Evolutionary conservation across 441 rosid species (phyloP).

Genomic region (Melastoma candidum): DNA sequence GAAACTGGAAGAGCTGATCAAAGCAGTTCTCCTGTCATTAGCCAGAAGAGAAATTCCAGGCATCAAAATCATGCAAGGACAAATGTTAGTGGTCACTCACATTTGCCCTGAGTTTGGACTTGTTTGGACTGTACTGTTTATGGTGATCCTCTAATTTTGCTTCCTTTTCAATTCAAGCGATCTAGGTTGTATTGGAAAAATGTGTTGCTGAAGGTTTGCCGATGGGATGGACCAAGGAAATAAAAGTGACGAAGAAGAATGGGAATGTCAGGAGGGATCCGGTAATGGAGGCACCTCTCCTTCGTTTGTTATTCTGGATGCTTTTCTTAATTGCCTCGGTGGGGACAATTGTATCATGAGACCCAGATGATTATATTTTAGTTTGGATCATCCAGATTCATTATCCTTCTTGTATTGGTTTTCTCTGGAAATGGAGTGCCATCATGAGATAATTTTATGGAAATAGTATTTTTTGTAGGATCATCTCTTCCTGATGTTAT

Average conservation of each 20-base stretch:
- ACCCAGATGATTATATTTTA: conserved; percentile 3
- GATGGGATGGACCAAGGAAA: conserved; percentile 81
- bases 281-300: conserved; percentile 32
- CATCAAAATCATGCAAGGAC: conserved; percentile 11
- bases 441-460: neutral
- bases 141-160: conserved; percentile 8
- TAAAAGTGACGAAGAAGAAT: conserved; percentile 43
- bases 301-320: conserved; percentile 4
- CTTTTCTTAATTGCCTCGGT: neutral
- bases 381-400: neutral
- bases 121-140: conserved; percentile 4
- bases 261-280: conserved; percentile 53
- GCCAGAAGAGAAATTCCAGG: conserved; percentile 14
- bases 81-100: conserved; percentile 22
- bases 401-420: neutral
- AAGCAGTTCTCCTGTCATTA: neutral
- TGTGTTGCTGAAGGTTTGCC: conserved; percentile 67
- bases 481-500: neutral
- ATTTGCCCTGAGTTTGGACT: neutral
- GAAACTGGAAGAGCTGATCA: too few relatives aligned
- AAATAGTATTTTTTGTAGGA: conserved; percentile 4
- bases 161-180: conserved; percentile 24
- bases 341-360: too few relatives aligned
- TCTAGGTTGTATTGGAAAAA: conserved; percentile 54
- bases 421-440: too few relatives aligned